Percentiles rank a stretch among this genome's conserved stretches.
These are phyloP conservation scores for Populus hybrid DNA, from an alignment of 441 rosid species.

Conservation along the genomic window DNA sequence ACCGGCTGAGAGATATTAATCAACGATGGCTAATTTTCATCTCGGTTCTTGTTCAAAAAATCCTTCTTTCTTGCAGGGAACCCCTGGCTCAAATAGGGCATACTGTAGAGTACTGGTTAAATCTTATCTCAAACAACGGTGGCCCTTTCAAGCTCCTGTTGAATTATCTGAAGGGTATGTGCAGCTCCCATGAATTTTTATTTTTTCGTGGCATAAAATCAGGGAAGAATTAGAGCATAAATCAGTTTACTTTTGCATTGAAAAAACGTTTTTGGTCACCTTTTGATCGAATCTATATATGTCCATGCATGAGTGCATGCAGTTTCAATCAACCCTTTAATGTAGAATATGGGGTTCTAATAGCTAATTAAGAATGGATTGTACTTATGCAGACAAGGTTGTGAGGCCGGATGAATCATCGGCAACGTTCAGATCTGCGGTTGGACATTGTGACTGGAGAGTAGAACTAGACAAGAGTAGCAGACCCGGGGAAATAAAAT, in stretches of 20 bases:
- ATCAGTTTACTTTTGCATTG: too few relatives aligned
- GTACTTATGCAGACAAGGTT: conserved; percentile 31
- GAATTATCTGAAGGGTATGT: conserved; percentile 36
- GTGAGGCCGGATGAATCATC: conserved; percentile 44
- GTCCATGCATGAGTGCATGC: background rate
- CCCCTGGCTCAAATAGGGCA: conserved; percentile 41
- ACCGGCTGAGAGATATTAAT: conserved; percentile 21
- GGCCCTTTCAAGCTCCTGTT: conserved; percentile 36
- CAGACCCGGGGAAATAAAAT: conserved; percentile 15
- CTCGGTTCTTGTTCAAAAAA: conserved; percentile 49
- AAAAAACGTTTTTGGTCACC: too few relatives aligned
- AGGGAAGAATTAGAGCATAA: too few relatives aligned
- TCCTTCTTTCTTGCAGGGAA: conserved; percentile 25
- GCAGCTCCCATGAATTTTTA: too few relatives aligned
- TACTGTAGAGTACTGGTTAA: conserved; percentile 39
- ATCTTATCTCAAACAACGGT: conserved; percentile 48
- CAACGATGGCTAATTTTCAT: conserved; percentile 67
- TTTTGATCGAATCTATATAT: too few relatives aligned
- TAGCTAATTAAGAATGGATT: background rate
- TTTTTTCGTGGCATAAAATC: too few relatives aligned
- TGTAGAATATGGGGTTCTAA: too few relatives aligned
- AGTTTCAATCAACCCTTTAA: background rate
- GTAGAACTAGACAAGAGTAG: conserved; percentile 36
- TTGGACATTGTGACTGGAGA: conserved; percentile 42
- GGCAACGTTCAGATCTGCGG: conserved; percentile 37